These are phyloP conservation scores for Aspergillus aculeatinus DNA, from an alignment of 2,329 filamentous ascomycete species.

Conservation along the genomic window DNA sequence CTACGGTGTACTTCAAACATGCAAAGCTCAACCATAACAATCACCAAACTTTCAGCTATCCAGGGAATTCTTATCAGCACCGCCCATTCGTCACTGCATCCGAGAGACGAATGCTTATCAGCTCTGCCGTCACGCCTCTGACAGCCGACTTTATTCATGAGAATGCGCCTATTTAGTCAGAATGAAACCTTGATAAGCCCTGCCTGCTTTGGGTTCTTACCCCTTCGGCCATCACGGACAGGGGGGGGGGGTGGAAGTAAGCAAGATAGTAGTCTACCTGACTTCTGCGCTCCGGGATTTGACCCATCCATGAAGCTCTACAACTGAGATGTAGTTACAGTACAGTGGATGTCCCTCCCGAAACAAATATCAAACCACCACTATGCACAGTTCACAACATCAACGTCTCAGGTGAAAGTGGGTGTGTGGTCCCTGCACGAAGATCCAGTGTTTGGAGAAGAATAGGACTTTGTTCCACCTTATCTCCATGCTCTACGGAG, in stretches of 20 bases:
- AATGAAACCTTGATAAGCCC: conserved; percentile 1
- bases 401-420: neutral
- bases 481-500: neutral
- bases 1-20: too few species aligned
- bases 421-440: neutral
- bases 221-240: too few species aligned
- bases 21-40: too few species aligned
- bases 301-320: neutral
- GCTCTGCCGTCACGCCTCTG: neutral
- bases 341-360: too few species aligned
- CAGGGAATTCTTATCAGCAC: neutral
- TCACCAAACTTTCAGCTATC: too few species aligned
- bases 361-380: neutral
- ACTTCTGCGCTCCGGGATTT: too few species aligned
- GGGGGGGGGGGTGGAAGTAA: too few species aligned
- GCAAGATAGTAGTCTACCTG: too few species aligned
- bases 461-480: neutral
- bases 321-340: neutral
- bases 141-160: conserved; percentile 5
- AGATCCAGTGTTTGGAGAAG: neutral
- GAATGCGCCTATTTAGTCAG: conserved; percentile 5
- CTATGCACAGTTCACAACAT: neutral
- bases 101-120: conserved; percentile 2
- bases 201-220: too few species aligned
- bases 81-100: conserved; percentile 2